Conservation (phyloP, 192 early-diverging fungal genomes). For the Linnemannia zychae region DNA sequence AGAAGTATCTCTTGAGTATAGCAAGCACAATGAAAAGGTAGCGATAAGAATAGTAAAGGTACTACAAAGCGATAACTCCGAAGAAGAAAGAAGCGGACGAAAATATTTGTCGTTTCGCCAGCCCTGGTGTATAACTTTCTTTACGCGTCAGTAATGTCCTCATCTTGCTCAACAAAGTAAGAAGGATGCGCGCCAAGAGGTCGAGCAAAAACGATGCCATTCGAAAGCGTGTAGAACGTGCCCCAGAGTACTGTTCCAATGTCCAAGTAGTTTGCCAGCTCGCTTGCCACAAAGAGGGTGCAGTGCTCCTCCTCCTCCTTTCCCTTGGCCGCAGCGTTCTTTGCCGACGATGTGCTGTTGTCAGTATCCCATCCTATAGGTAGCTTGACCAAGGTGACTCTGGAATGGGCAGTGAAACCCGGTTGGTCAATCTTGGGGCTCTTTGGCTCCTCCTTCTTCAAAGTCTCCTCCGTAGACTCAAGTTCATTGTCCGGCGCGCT, state of each 20-base stretch:
- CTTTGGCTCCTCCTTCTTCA: not conserved
- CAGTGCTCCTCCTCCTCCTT: not conserved
- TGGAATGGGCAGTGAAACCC: not conserved
- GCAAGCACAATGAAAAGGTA: too few relatives aligned
- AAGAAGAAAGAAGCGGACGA: too few relatives aligned
- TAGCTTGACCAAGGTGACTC: not conserved
- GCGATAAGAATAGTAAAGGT: too few relatives aligned
- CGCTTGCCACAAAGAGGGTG: constrained; percentile 1
- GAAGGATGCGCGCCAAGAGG: constrained; percentile 26
- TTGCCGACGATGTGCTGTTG: not conserved
- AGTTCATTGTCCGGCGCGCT: not conserved
- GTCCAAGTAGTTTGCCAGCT: constrained; percentile 9
- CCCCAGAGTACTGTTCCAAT: constrained; percentile 22
- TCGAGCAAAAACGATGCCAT: constrained; percentile 26
- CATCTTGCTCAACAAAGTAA: constrained; percentile 27
- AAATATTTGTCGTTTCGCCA: too few relatives aligned
- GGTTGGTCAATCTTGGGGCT: not conserved
- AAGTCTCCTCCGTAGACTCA: not conserved
- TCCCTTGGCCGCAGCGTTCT: not conserved
- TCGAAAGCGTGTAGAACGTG: constrained; percentile 35
- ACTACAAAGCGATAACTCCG: too few relatives aligned
- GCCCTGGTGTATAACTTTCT: too few relatives aligned
- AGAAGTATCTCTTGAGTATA: too few relatives aligned
- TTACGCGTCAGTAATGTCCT: not conserved
- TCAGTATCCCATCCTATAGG: not conserved